Conservation (phyloP, 1,284 basidiomycete species). For the Thecaphora thlaspeos region DNA sequence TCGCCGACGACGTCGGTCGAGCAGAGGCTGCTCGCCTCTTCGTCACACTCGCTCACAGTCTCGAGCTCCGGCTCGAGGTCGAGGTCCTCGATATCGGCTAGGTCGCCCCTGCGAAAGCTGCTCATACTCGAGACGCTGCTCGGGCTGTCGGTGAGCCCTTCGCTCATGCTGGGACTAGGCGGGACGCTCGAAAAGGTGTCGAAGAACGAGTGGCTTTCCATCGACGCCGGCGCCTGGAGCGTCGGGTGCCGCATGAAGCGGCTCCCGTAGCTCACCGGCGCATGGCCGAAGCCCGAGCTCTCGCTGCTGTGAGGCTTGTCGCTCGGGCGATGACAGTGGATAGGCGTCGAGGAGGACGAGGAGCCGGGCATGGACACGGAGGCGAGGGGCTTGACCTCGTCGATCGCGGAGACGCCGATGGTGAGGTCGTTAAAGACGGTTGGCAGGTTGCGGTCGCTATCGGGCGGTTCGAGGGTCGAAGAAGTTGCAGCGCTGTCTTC, state of each 20-base stretch:
- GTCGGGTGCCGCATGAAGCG: not conserved
- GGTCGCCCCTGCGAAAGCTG: slow-evolving; percentile 47
- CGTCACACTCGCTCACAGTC: slow-evolving; percentile 49
- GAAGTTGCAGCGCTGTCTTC: not conserved
- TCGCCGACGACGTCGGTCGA: slow-evolving; percentile 37
- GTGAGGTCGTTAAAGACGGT: not conserved
- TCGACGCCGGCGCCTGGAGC: not conserved
- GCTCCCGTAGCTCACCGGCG: not conserved
- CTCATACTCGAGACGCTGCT: slow-evolving; percentile 47
- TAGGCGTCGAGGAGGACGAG: not conserved
- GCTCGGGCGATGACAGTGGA: not conserved
- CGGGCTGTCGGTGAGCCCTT: slow-evolving; percentile 39
- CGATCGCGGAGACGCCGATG: not conserved
- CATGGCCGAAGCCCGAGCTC: not conserved
- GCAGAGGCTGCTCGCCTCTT: slow-evolving; percentile 41
- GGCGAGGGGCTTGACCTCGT: not conserved
- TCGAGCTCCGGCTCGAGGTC: slow-evolving; percentile 53
- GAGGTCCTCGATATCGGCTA: slow-evolving; percentile 53
- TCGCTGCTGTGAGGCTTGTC: not conserved
- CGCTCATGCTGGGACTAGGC: slow-evolving; percentile 38
- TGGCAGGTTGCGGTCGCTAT: not conserved
- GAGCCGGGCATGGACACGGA: too few relatives aligned
- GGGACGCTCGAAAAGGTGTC: slow-evolving; percentile 7
- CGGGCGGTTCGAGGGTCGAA: not conserved
- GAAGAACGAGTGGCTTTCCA: not conserved